phyloP scores from a whole-genome alignment of 805 yeast species.

The Komagataella kurtzmanii region DNA sequence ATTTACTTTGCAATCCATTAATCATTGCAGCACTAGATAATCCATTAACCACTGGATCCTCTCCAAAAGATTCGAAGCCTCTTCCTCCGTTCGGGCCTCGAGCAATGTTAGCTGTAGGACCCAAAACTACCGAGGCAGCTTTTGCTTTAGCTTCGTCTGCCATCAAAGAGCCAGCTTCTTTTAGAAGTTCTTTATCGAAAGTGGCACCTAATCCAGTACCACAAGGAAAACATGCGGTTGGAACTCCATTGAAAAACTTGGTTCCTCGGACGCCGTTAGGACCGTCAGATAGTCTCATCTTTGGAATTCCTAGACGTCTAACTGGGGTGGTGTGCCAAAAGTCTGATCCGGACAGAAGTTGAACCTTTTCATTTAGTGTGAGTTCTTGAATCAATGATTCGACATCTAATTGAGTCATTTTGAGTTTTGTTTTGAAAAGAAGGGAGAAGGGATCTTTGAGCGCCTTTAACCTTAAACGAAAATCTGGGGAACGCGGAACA shows the following conservation, averaged over 20 bases:
- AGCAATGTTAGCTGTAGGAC: slow-evolving; percentile 39
- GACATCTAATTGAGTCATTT: not conserved
- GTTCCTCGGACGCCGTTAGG: slow-evolving; percentile 57
- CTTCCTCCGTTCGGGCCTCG: slow-evolving; percentile 50
- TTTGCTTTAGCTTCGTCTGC: slow-evolving; percentile 41
- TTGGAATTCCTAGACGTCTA: slow-evolving; percentile 26
- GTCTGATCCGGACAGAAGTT: slow-evolving; percentile 16
- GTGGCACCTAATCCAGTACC: slow-evolving; percentile 50
- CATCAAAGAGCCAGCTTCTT: slow-evolving; percentile 37
- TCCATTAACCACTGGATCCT: slow-evolving; percentile 39
- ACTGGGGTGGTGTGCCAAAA: slow-evolving; percentile 25
- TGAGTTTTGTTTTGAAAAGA: not conserved
- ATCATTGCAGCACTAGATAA: slow-evolving; percentile 20
- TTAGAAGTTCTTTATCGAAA: slow-evolving; percentile 34
- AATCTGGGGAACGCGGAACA: not conserved
- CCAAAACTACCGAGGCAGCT: slow-evolving; percentile 35
- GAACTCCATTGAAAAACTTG: slow-evolving; percentile 33
- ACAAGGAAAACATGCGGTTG: slow-evolving; percentile 46
- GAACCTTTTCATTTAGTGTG: slow-evolving; percentile 12
- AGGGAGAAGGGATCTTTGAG: not conserved
- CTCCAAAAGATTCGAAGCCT: slow-evolving; percentile 48
- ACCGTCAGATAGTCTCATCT: slow-evolving; percentile 39
- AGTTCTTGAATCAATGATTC: slow-evolving; percentile 4
- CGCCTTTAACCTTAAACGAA: not conserved
- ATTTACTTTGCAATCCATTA: slow-evolving; percentile 23